Evolutionary conservation across 495 filamentous ascomycete species (phyloP).

Genomic region (Xylaria sp.): DNA sequence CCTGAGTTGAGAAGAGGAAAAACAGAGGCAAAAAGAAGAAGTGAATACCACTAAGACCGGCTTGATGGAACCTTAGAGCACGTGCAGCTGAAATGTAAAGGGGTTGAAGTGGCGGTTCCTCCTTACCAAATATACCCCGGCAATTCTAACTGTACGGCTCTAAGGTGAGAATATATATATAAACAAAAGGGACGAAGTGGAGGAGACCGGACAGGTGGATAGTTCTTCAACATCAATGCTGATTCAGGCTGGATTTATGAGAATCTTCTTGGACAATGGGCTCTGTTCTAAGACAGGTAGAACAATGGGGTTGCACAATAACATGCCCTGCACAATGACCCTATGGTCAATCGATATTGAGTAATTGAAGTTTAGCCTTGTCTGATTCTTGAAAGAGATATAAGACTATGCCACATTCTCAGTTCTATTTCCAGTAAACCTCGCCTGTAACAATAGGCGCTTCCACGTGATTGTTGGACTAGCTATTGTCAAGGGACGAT

Average conservation of each 20-base stretch:
- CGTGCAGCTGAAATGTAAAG: background rate
- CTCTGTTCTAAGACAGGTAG: background rate
- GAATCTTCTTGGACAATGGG: background rate
- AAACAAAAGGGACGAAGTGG: background rate
- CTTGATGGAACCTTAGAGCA: slow-evolving; percentile 12
- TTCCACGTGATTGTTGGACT: background rate
- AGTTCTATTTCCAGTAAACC: background rate
- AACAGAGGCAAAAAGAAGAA: too few species aligned
- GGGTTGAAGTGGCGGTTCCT: background rate
- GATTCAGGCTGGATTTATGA: background rate
- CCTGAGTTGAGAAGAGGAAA: too few species aligned
- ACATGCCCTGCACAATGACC: background rate
- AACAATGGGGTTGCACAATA: background rate
- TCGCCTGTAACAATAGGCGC: background rate
- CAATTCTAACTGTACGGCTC: background rate
- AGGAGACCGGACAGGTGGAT: background rate
- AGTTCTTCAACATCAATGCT: background rate
- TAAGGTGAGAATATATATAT: background rate
- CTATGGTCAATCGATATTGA: background rate
- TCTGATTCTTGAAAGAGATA: slow-evolving; percentile 3
- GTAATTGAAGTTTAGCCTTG: background rate
- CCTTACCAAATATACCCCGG: background rate
- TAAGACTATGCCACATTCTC: background rate
- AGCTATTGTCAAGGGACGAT: background rate
- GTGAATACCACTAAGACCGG: slow-evolving; percentile 1